Conservation (phyloP, 2,329 filamentous ascomycete species). For the Microdochium bolleyi region DNA sequence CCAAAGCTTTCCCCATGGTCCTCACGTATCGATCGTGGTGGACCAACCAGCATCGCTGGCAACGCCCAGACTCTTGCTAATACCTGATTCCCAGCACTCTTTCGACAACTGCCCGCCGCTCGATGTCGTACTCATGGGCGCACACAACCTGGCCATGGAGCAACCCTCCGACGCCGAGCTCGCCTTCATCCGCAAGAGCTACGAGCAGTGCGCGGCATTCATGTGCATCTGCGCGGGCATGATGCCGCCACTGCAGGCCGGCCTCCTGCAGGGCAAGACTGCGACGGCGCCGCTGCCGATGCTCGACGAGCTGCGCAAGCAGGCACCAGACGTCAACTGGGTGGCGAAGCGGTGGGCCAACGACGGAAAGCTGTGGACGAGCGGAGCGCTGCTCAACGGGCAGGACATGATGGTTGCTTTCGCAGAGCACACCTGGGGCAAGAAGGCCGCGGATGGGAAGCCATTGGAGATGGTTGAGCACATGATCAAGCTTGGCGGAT, state of each 20-base stretch:
- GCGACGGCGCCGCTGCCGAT: slow-evolving; percentile 24
- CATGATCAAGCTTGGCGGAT: slow-evolving; percentile 11
- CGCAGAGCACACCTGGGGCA: slow-evolving; percentile 18
- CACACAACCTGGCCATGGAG: slow-evolving; percentile 16
- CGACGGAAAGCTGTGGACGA: slow-evolving; percentile 28
- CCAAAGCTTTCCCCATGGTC: too few relatives aligned
- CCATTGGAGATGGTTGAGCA: slow-evolving; percentile 8
- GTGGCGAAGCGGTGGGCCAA: slow-evolving; percentile 25
- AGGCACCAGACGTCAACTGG: slow-evolving; percentile 24
- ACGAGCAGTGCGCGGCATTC: slow-evolving; percentile 25
- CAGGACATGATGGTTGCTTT: slow-evolving; percentile 24
- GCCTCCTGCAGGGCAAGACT: slow-evolving; percentile 27
- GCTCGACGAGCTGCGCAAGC: slow-evolving; percentile 14
- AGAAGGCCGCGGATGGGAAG: slow-evolving; percentile 3
- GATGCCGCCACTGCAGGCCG: slow-evolving; percentile 19
- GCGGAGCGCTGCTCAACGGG: slow-evolving; percentile 24
- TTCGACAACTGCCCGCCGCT: slow-evolving; percentile 29
- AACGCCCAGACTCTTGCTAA: background rate
- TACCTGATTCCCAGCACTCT: slow-evolving; percentile 19
- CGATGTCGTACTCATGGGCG: slow-evolving; percentile 32
- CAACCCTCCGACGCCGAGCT: slow-evolving; percentile 22
- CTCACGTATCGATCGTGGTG: too few relatives aligned
- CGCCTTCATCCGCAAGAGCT: slow-evolving; percentile 25
- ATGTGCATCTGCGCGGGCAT: slow-evolving; percentile 30
- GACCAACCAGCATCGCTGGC: too few relatives aligned